phyloP scores from a whole-genome alignment of 257 asterid genomes.

The Verbena officinalis region DNA sequence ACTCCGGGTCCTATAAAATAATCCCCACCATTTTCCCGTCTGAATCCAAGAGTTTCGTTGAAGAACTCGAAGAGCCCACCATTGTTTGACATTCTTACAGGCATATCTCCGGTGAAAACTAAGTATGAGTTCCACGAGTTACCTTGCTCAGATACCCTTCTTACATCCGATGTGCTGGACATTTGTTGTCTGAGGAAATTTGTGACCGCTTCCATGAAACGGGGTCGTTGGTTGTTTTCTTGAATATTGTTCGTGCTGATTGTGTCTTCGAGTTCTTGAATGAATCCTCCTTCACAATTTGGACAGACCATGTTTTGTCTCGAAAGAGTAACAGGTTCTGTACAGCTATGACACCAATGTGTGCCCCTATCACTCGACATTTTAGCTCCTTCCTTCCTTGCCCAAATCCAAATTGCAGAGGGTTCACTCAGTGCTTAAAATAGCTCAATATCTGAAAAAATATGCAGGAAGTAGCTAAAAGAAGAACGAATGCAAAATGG shows the following conservation, averaged over 20 bases:
- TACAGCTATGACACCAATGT: conserved; percentile 89
- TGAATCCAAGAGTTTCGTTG: conserved; percentile 80
- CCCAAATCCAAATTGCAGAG: conserved; percentile 15
- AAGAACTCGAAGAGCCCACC: conserved; percentile 76
- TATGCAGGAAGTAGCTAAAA: conserved; percentile 19
- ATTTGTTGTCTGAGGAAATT: conserved; percentile 74
- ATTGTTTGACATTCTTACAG: conserved; percentile 65
- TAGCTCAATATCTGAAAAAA: conserved; percentile 19
- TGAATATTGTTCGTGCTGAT: conserved; percentile 37
- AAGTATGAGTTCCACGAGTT: conserved; percentile 76
- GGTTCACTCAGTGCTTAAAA: not conserved
- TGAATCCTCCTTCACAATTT: conserved; percentile 70
- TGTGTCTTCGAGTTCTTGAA: conserved; percentile 79
- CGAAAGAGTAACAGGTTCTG: conserved; percentile 64
- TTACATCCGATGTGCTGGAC: conserved; percentile 37
- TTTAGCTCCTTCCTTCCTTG: conserved; percentile 29
- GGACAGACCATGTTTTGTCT: conserved; percentile 50
- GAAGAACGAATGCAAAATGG: conserved; percentile 1
- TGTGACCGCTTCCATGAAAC: conserved; percentile 68
- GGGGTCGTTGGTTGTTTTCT: conserved; percentile 63
- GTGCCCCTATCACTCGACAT: conserved; percentile 66
- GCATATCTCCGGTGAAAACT: conserved; percentile 84
- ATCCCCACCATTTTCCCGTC: conserved; percentile 80
- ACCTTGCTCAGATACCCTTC: conserved; percentile 35
- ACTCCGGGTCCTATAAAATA: conserved; percentile 90